Percentiles rank a stretch among this genome's conserved stretches.
Evolutionary conservation across 179 eudicot species (phyloP).

Genomic region (Nepenthes alata): DNA sequence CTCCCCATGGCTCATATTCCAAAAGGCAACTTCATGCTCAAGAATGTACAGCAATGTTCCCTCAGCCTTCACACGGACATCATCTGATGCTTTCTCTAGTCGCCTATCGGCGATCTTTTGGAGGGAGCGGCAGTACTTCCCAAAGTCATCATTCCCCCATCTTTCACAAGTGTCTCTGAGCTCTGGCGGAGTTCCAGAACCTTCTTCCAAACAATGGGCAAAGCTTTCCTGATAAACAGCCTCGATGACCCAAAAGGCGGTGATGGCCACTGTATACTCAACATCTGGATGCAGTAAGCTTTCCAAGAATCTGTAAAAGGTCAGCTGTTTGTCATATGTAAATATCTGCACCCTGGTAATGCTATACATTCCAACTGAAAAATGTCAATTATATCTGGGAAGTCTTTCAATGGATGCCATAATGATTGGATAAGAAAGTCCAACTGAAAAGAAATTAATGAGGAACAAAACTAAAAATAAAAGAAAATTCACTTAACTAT

Average conservation of each 20-base stretch:
- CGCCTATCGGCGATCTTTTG: conserved; percentile 37
- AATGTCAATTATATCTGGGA: neutral
- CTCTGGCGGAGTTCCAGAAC: conserved; percentile 47
- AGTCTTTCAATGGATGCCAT: too few species aligned
- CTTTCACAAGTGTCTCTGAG: conserved; percentile 59
- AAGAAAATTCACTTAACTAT: too few species aligned
- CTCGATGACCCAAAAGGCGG: conserved; percentile 79
- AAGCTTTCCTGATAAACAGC: conserved; percentile 72
- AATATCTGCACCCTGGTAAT: neutral
- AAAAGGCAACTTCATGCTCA: conserved; percentile 64
- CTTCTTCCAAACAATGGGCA: conserved; percentile 68
- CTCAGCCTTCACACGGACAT: conserved; percentile 48
- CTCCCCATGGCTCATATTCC: conserved; percentile 58
- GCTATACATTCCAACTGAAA: neutral
- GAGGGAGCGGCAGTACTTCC: conserved; percentile 49
- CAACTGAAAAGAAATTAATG: too few species aligned
- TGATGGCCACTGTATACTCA: conserved; percentile 47
- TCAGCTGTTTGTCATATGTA: neutral
- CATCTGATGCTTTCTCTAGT: conserved; percentile 36
- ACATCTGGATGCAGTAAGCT: conserved; percentile 51
- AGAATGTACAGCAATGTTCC: conserved; percentile 35
- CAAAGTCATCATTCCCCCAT: conserved; percentile 74
- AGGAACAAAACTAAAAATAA: too few species aligned
- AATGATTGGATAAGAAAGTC: too few species aligned
- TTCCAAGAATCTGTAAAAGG: conserved; percentile 48